phyloP scores from a whole-genome alignment of 176 grass and related monocot genomes.

The Areca catechu region DNA sequence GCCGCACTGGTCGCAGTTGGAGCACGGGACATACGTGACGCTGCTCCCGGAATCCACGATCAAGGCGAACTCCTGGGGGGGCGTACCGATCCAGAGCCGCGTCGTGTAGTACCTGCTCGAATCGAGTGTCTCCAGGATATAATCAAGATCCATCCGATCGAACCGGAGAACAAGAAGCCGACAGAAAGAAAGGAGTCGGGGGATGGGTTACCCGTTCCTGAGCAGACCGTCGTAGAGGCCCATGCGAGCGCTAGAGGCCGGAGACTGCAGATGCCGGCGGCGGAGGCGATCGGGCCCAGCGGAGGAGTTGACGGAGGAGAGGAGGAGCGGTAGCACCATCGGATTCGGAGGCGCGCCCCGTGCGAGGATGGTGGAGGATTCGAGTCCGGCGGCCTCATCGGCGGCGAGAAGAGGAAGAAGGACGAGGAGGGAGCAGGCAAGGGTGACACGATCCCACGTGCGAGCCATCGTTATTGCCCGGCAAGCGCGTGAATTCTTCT shows the following conservation, averaged over 20 bases:
- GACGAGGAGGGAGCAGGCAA: conserved; percentile 16
- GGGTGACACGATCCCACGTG: conserved; percentile 16
- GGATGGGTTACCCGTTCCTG: conserved; percentile 55
- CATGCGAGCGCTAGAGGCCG: conserved; percentile 70
- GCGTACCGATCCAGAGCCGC: conserved; percentile 80
- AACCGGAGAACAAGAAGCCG: neutral
- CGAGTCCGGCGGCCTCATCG: neutral
- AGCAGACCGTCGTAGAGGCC: conserved; percentile 92
- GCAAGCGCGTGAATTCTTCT: too few species aligned
- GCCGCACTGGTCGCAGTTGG: conserved; percentile 92
- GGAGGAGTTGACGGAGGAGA: conserved; percentile 53
- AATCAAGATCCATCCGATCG: neutral
- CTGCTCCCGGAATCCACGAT: conserved; percentile 98
- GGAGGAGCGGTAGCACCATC: conserved; percentile 72
- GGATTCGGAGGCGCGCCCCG: conserved; percentile 26
- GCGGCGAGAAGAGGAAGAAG: conserved; percentile 10
- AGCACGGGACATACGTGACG: conserved; percentile 94
- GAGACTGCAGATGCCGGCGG: conserved; percentile 14
- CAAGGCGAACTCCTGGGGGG: conserved; percentile 83
- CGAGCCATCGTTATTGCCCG: too few species aligned
- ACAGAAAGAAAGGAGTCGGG: neutral
- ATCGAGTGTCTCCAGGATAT: too few species aligned
- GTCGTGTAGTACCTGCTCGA: conserved; percentile 81
- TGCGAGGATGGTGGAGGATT: neutral
- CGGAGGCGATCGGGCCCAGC: conserved; percentile 19